Evolutionary conservation across 768 basidiomycete species (phyloP), one percentile per base, ranked within the genome.

Genomic region (Mycena sanguinolenta): DNA sequence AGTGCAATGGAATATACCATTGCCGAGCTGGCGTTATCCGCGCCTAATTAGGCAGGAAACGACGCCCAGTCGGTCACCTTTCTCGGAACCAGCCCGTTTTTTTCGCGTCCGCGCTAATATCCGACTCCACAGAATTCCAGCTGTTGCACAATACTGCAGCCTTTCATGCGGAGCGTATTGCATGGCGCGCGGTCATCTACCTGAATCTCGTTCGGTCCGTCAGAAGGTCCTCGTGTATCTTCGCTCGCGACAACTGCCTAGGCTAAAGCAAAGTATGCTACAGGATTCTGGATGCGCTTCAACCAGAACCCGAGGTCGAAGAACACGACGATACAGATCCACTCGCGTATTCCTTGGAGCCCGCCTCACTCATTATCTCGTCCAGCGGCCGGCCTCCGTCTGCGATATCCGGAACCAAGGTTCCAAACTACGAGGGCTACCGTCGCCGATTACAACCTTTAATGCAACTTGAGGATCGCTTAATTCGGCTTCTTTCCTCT

Each of bases 171-270:
- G 94, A 95, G 77, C 87, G 94, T 71, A 89, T 93, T 64, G 92
- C 94, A 30, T 96, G 94, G 94, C 89, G 94, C 60, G 88, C 92
- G 58, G 94, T 96, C 74, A 92, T 96, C 75, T 96, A 95, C 82
- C 87, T 95, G 69, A 96, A 96, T 80, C 85, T 96, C 71, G 92
- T 95, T 69, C 90, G 91, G 78, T 95, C 94, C 69, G 82, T 95
- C 75, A 90, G 91, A 75, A 89, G 91, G 91, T 90, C 77, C n/a
- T 42, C 71, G 85, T 49, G 70, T 54, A 67, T 46, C 28, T 66
- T 60, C 53, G 61, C 65, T 71, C 34, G 61, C 66, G 27, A 55
- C 65, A 36, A 34, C 69, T 75, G 63, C 72, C 68, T 53, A 63
- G 66, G 73, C 70, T 70, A 65, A 67, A 63, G 76, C 72, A 57